phyloP scores from a whole-genome alignment of 225 moss, liverwort and hornwort genomes.

The Marchantia polymorpha region DNA sequence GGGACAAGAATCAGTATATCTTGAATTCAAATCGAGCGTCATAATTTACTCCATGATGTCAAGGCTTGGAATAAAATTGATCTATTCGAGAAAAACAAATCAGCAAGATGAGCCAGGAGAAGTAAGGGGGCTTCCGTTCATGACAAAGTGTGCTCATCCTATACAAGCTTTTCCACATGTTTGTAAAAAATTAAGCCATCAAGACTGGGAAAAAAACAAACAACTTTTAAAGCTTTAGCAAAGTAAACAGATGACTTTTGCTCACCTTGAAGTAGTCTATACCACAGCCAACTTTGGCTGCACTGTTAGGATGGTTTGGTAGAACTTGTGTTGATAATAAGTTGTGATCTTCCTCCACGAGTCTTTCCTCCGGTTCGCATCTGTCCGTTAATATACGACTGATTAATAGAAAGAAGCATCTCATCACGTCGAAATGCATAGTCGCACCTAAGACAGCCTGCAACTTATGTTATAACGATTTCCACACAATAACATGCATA shows the following conservation, averaged over 20 bases:
- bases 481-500: too few relatives aligned
- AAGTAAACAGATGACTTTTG: too few relatives aligned
- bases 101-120: background rate
- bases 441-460: too few relatives aligned
- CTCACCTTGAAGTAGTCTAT: conserved; percentile 66
- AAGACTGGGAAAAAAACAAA: background rate
- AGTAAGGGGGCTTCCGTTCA: background rate
- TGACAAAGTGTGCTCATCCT: too few relatives aligned
- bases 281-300: conserved; percentile 67
- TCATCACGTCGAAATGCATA: background rate
- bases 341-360: conserved; percentile 21
- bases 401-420: background rate
- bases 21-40: background rate
- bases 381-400: background rate
- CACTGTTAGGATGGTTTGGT: conserved; percentile 57
- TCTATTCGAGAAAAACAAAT: background rate
- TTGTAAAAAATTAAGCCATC: background rate
- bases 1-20: background rate
- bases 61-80: background rate
- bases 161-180: too few relatives aligned
- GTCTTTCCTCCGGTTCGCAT: conserved; percentile 23
- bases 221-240: background rate
- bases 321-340: conserved; percentile 44
- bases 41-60: too few relatives aligned
- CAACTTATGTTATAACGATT: too few relatives aligned